Base-by-base conservation (phyloP, 352 stramenopile species). In the Pythium aquatile region DNA sequence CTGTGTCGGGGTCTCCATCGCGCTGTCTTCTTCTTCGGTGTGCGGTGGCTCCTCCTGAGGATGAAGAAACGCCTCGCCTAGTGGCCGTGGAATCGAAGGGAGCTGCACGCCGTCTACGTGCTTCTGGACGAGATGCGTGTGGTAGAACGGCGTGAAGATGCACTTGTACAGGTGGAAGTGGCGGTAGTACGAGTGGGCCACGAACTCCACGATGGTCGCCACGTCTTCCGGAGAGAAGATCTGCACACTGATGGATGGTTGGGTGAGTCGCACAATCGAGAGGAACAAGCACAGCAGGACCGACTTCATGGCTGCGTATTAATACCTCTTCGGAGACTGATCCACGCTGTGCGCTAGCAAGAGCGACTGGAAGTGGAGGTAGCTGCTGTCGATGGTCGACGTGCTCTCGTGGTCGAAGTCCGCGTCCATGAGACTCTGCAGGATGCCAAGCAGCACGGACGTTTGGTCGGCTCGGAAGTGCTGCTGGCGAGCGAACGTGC, bases 131-230 rank as follows among this genome's bases (percentile, higher is more conserved):
- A 90, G 39, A 20, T 89, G 71, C 9, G 78, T 69, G 55, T 85
- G 81, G 33, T 75, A 67, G 61, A 81, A 82, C 8, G 81, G 81
- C 30, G 84, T 92, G 75, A 81, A 95, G 64, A 91, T 79, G 63
- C 68, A 78, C 71, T 93, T 91, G 77, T 95, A 90, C 30, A 93
- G 74, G 54, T 84, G 70, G 24, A 91, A 88, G 54, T 93, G 84
- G 26, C 86, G 79, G 58, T 87, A 95, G 72, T 95, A 95, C 52
- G 76, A 77, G 72, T 93, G 75, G 30, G 81, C 75, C 56, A 94
- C 72, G 65, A 83, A 91, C 53, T 95, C 85, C 29, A 93, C 79
- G 57, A 92, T 81, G 11, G 48, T 55, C 24, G 46, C 60, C 9
- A 91, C 83, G 29, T 94, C 75, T 1, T 68, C 48, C 17, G 72